Percentiles rank a stretch among this genome's conserved stretches.
Evolutionary conservation across 768 basidiomycete genomes (phyloP).

Genomic region (Mycena leptocephala): DNA sequence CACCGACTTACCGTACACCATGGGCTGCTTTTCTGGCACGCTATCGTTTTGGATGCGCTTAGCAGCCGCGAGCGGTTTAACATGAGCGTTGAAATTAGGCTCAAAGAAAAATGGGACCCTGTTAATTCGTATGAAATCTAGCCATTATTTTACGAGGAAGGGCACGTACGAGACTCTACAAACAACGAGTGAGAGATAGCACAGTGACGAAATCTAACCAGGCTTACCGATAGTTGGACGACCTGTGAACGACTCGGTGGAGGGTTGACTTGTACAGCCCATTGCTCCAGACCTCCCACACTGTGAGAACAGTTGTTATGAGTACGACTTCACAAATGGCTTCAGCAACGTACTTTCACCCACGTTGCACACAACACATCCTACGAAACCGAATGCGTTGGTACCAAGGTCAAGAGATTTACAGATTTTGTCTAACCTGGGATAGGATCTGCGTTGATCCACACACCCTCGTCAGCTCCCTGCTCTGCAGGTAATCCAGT

Average conservation of each 20-base stretch:
- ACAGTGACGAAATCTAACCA: constrained; percentile 46
- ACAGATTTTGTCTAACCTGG: constrained; percentile 60
- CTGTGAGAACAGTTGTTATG: constrained; percentile 53
- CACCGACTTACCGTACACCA: constrained; percentile 69
- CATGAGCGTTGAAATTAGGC: constrained; percentile 84
- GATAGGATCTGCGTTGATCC: constrained; percentile 91
- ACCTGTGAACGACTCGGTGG: constrained; percentile 89
- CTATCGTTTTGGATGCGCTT: constrained; percentile 57
- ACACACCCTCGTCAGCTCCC: constrained; percentile 72
- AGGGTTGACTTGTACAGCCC: constrained; percentile 91
- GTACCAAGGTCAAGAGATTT: not conserved
- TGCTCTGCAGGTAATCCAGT: constrained; percentile 66
- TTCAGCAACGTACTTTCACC: constrained; percentile 80
- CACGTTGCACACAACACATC: constrained; percentile 90
- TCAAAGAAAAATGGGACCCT: constrained; percentile 97
- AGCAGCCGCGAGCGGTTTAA: constrained; percentile 78
- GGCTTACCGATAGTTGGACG: constrained; percentile 76
- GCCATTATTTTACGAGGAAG: not conserved
- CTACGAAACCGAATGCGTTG: not conserved
- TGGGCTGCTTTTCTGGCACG: constrained; percentile 52
- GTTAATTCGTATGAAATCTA: constrained; percentile 18
- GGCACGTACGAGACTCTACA: constrained; percentile 81
- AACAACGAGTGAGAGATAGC: not conserved
- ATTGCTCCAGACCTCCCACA: constrained; percentile 95
- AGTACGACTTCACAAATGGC: not conserved